Base-by-base conservation (phyloP, 768 basidiomycete genomes). In the Myochromella boudieri region DNA sequence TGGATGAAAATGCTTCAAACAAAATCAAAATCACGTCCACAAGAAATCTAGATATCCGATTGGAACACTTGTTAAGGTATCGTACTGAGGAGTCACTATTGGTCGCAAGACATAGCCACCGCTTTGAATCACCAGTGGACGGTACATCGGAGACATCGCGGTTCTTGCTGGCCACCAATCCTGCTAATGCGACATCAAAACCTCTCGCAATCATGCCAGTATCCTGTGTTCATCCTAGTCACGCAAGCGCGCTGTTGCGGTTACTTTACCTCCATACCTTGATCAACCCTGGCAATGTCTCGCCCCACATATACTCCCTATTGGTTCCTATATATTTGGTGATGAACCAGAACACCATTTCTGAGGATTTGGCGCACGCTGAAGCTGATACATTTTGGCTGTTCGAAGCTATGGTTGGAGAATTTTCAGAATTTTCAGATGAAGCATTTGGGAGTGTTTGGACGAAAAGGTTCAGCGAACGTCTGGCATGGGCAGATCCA, bases 331-430 rank as follows among this genome's bases (percentile, higher is more conserved):
- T 91, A 18, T 89, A 88, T 61, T 74, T 75, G 6, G 78, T 77
- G 0, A 66, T 89, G 39, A 64, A 69, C 14, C 76, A 80, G 57
- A 87, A 90, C 57, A 70, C 81, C 1, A 77, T 86, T 14, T 63
- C 74, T 0, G 75, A 79, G 44, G 84, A 87, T 33, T 60, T 77
- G 8, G 72, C 77, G 0, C 86, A 90, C 60, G 76, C 75, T 4
- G 89, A 91, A 62, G 88, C 89, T 1, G 89, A 91, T 56, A 76
- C 84, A 0, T 91, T 91, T 61, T 91, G 88, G 89, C 57, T 90
- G 4, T 85, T 91, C 45, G 87, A 90, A 61, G 76, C 81, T 0
- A 71, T 91, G 55, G 68, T 89, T 0, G 80, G 82, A 21, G 88
- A 91, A 57, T 78, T 91, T 39, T 70, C 78, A 1, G 88, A 87